phyloP scores from a whole-genome alignment of 768 basidiomycete genomes.

The Kwoniella botswanensis region DNA sequence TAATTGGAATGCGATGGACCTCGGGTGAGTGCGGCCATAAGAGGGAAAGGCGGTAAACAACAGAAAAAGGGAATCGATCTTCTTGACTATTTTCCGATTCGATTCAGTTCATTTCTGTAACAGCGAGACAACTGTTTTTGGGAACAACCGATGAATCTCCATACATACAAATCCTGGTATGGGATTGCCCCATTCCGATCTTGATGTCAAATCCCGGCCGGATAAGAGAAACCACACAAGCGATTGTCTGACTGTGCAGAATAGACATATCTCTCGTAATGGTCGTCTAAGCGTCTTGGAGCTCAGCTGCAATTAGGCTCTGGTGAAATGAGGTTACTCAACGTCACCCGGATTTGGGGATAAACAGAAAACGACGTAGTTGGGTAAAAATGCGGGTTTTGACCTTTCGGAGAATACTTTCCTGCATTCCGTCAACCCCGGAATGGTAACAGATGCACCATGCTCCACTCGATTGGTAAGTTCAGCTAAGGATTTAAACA shows the following conservation, averaged over 20 bases:
- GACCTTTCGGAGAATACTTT: neutral
- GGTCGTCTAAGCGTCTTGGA: too few species aligned
- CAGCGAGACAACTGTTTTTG: neutral
- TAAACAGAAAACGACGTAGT: neutral
- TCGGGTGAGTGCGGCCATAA: constrained; percentile 7
- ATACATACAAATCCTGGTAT: too few species aligned
- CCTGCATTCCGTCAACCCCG: constrained; percentile 11
- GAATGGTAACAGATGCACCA: neutral
- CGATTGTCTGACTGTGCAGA: too few species aligned
- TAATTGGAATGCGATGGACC: neutral
- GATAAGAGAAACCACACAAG: neutral
- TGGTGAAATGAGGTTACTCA: neutral
- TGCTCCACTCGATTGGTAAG: neutral
- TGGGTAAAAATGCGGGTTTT: neutral
- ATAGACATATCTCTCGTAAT: too few species aligned
- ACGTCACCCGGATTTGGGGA: neutral
- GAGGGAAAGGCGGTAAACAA: neutral
- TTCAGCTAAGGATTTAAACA: neutral
- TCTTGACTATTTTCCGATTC: constrained; percentile 8
- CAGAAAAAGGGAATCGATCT: constrained; percentile 1
- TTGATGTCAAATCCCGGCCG: neutral
- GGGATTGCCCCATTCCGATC: neutral
- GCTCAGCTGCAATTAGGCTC: neutral
- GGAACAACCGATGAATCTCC: neutral
- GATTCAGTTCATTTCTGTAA: too few species aligned